Percentiles rank a stretch among this genome's conserved stretches.
Evolutionary conservation across 164 flowering plant genomes (phyloP).

Genomic region (Hamamelis virginiana): DNA sequence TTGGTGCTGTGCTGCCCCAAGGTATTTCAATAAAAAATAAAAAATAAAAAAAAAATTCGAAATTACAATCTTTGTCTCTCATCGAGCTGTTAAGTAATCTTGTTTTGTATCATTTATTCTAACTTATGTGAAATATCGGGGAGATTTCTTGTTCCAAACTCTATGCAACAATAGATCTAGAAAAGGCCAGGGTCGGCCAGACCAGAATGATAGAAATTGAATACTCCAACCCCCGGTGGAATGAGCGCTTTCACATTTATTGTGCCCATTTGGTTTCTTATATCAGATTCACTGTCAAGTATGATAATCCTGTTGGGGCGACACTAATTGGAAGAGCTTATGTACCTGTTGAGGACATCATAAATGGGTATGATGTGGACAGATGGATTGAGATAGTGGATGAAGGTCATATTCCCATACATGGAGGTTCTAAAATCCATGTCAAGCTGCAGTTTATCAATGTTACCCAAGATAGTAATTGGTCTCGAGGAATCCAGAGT

Average conservation of each 20-base stretch:
- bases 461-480: constrained; percentile 35
- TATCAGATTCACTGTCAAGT: constrained; percentile 55
- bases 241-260: constrained; percentile 59
- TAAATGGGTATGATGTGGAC: constrained; percentile 33
- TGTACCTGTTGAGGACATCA: constrained; percentile 42
- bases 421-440: constrained; percentile 44
- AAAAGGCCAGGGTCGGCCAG: constrained; percentile 54
- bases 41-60: no score
- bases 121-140: constrained; percentile 14
- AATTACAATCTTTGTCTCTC: neutral
- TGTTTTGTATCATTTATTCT: no score
- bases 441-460: constrained; percentile 40
- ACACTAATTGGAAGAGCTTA: constrained; percentile 65
- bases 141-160: constrained; percentile 46
- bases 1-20: constrained; percentile 30
- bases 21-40: no score
- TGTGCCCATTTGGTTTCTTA: constrained; percentile 57
- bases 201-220: constrained; percentile 37
- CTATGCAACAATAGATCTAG: constrained; percentile 67
- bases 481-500: constrained; percentile 45
- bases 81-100: no score
- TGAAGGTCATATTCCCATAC: constrained; percentile 39
- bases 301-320: constrained; percentile 52
- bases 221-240: constrained; percentile 47
- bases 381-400: constrained; percentile 44